Evolutionary conservation across 139 green algal genomes (phyloP), one percentile per base, ranked within the genome.

Genomic region (Volvox africanus): DNA sequence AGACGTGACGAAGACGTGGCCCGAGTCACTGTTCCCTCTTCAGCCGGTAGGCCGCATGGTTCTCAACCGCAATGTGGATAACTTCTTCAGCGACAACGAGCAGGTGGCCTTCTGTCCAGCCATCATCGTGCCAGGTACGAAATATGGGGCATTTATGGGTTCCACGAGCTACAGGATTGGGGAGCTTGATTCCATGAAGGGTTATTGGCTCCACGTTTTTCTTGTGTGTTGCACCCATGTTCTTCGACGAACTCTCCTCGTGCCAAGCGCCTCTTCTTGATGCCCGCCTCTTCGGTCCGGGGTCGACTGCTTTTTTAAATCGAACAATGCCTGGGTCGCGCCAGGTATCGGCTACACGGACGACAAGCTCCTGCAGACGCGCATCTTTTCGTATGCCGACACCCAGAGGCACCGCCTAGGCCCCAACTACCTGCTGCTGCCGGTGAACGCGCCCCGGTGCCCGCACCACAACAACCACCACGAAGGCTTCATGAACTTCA

Each of bases 401-500:
- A 97, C 97, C 6, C 96, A 98, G 93, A 78, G 71, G n/a, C 81
- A 87, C 81, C 81, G 98, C 71, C 95, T 99, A 91, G 98, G 98
- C 20, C 96, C 97, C 89, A 99, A 99, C 96, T 99, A 99, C 96
- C 95, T 99, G 80, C 89, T 97, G 95, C 93, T 99, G 81, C 97
- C 97, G 13, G 95, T 95, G 82, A 99, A 99, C 92, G 97, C 97
- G 32, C 97, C 97, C 37, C 50, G 94, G 88, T 96, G 91, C 83
- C 75, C 95, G 19, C 93, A 97, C 92, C 97, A 98, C 94, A 98
- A 99, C 95, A 99, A 99, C 94, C 98, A 99, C 95, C 97, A 99
- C 85, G 98, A 99, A 73, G 97, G 98, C 32, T 95, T 98, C 93
- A 99, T 99, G 98, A 99, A 99, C 94, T 98, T 99, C 94, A 97